Base-by-base conservation (phyloP, 768 basidiomycete genomes). In the Psilocybe tampanensis region DNA sequence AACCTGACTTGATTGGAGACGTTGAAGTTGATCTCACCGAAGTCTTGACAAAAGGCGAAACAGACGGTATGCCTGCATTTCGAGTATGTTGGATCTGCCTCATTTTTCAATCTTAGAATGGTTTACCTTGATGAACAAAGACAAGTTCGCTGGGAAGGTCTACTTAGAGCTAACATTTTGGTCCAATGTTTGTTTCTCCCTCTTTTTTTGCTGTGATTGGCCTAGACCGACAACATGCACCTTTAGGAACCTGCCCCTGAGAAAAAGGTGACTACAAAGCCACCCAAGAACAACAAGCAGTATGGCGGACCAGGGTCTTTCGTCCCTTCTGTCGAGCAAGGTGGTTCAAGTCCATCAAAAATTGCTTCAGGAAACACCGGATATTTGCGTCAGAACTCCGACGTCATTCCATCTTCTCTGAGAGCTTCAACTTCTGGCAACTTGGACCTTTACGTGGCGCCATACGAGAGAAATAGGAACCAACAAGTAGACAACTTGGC, bases 131-230 rank as follows among this genome's bases (percentile, higher is more conserved):
- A 84, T 81, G 71, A 82, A 90, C 75, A 98, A 95, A 72, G 93
- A 93, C 60, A 92, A 92, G 64, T 98, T 97, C 70, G 86, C 88
- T 23, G 97, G 97, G 7, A 96, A 98, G 71, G 88, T 99, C 12
- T 98, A 96, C 68, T 79, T 98, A 19, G 97, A 99, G 70, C 72
- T 98, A 66, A 99, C 97, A 0, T 98, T 96, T 75, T 99, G 92
- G 87, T 95, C 95, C 9, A 93, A 94, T 69, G 92, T 93, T 60
- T 55, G 89, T 80, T 24, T 29, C n/a, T n/a, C n/a, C n/a, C n/a
- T n/a, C n/a, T 59, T 43, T 44, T 42, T 19, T 42, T 8, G n/a
- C 41, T 15, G 22, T 50, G 33, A 12, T 55, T 39, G 58, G 60
- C 44, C 61, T 49, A 24, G 29, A 44, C 52, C 29, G 23, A 41